Base-by-base conservation (phyloP, 176 grass and related monocot genomes). In the Dendrocalamus sinicus region DNA sequence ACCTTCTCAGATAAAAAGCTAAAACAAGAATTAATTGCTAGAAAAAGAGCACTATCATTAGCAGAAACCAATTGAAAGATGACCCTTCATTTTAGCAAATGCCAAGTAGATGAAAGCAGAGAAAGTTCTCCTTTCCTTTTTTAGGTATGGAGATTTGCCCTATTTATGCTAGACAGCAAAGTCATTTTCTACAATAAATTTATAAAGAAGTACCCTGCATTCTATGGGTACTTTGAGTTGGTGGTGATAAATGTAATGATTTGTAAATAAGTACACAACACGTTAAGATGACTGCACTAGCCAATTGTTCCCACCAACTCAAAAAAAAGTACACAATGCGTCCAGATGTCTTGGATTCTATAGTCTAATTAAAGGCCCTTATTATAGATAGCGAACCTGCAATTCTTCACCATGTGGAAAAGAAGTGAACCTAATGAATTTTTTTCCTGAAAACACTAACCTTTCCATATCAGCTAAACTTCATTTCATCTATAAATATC, bases 81-180 rank as follows among this genome's bases (percentile, higher is more conserved):
- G 46, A 69, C 64, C 20, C 67, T 88, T 40, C 63, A 60, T 76
- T 20, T 81, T 61, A 41, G 72, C 52, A 76, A 50, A 37, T 54
- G 59, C 4, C 75, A 84, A 45, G 47, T 5, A 73, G 50, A 84
- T 15, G 46, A 72, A 79, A 72, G 44, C 43, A 43, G 19, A 58
- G 17, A 48, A 28, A 47, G 9, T 8, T 15, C 5, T 41, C n/a
- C 16, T 17, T 75, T 67, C 28, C 14, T 7, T 48, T 44, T 47
- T 47, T 41, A 24, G 37, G 47, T 87, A 54, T 60, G 19, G 8
- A 32, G 32, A 40, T 37, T 73, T 44, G 45, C 11, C 61, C 15
- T 6, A 54, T 40, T 59, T 23, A 76, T 76, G 24, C 7, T 19
- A 68, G 10, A 76, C 1, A 82, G 35, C 19, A 72, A 83, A 88